Evolutionary conservation across 2,329 filamentous ascomycete genomes (phyloP).

Genomic region (Cladosporium sp.): DNA sequence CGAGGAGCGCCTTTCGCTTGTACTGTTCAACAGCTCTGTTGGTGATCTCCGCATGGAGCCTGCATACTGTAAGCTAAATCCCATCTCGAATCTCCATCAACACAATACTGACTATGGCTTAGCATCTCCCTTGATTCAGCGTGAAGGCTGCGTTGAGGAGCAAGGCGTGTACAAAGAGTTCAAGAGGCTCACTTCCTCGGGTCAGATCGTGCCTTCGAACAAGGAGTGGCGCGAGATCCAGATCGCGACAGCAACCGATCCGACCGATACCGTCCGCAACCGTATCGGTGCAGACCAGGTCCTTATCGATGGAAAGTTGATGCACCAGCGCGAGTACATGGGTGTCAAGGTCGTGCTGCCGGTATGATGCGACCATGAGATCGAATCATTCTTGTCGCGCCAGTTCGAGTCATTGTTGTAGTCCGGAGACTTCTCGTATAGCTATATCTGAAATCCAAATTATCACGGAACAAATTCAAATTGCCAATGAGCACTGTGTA

Average conservation of each 20-base stretch:
- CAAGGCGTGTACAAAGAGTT: conserved; percentile 51
- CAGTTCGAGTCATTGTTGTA: not conserved
- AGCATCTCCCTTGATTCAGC: conserved; percentile 42
- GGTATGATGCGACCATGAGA: conserved; percentile 31
- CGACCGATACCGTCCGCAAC: conserved; percentile 44
- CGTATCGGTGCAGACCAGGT: conserved; percentile 46
- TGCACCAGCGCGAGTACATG: conserved; percentile 51
- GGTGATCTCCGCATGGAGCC: conserved; percentile 48
- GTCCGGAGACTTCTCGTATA: not conserved
- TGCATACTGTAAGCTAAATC: conserved; percentile 29
- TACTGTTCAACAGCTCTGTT: conserved; percentile 44
- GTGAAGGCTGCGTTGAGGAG: conserved; percentile 47
- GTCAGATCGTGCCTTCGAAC: conserved; percentile 45
- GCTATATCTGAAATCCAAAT: not conserved
- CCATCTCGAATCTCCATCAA: too few relatives aligned
- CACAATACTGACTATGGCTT: not conserved
- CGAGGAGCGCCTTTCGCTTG: conserved; percentile 42
- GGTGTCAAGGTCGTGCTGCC: conserved; percentile 49
- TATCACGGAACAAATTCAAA: not conserved
- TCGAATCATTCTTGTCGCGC: not conserved
- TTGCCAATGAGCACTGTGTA: not conserved
- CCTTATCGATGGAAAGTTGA: conserved; percentile 47
- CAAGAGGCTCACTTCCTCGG: conserved; percentile 44
- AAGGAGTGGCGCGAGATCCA: conserved; percentile 53
- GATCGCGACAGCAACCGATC: conserved; percentile 40